Base-by-base conservation (phyloP, 1,284 basidiomycete species). In the Tilletiaria anomala region DNA sequence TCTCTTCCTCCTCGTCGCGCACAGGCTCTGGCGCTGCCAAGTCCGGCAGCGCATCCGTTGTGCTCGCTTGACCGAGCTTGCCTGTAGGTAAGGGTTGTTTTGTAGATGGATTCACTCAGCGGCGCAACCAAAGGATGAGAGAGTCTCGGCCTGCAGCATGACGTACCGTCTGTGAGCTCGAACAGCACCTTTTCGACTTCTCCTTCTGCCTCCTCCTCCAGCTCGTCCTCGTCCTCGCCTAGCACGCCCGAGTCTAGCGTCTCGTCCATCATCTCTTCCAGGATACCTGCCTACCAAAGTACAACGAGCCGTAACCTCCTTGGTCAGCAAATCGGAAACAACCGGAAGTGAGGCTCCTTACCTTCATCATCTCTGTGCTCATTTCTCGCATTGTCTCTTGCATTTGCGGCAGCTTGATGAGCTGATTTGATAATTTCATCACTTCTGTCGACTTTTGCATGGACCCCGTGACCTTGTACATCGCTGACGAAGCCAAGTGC, bases 311-410 rank as follows among this genome's bases (percentile, higher is more conserved):
- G n/a, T 29, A 8, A n/a, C n/a, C 26, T 29, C n/a, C 26, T n/a
- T 29, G 26, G 10, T 29, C n/a, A 8, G 26, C 10, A n/a, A n/a
- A 29, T 29, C 26, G 26, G 26, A 32, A 32, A 10, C 16, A 6
- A 8, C 17, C 6, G 16, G 4, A 26, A 3, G 20, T 6, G 5
- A 26, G 6, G 23, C 19, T 8, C 14, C 34, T 21, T 39, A 50
- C 53, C 77, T 96, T 96, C 53, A 85, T 94, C 88, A 97, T 94
- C 69, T 97, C 91, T 78, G 88, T 84, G 58, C 82, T 85, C 87
- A 97, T 91, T 62, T 94, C 83, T 21, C 87, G 77, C 93, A 99
- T 97, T 0, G 78, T 76, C 51, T 79, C 80, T 65, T 79, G 83
- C 41, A 97, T 78, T 67, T 97, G 85, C 14, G 93, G 93, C 24